Percentiles rank a stretch among this genome's conserved stretches.
Conservation (phyloP, 495 filamentous ascomycete species). For the Aspergillus steynii region DNA sequence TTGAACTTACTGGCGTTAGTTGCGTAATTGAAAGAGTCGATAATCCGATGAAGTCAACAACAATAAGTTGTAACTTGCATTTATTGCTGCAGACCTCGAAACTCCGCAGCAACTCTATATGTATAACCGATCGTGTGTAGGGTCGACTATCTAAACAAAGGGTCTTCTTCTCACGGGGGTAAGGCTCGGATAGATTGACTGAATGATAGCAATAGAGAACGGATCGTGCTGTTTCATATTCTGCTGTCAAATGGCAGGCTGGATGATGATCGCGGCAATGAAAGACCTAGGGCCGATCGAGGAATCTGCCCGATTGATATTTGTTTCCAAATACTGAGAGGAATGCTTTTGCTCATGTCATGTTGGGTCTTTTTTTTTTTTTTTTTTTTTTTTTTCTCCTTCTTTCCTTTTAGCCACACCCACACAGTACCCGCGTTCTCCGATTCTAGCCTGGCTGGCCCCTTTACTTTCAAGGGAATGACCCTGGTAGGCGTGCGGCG, state of each 20-base stretch:
- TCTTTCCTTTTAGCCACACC: slow-evolving; percentile 22
- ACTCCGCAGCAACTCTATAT: slow-evolving; percentile 19
- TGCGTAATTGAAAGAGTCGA: background rate
- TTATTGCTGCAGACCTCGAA: slow-evolving; percentile 20
- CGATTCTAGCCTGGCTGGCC: slow-evolving; percentile 23
- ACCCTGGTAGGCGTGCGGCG: slow-evolving; percentile 29
- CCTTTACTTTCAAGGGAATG: slow-evolving; percentile 22
- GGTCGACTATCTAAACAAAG: slow-evolving; percentile 14
- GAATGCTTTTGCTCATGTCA: slow-evolving; percentile 19
- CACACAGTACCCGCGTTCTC: slow-evolving; percentile 19
- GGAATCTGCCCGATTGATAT: slow-evolving; percentile 25
- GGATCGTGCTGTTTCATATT: background rate
- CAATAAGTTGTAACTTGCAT: slow-evolving; percentile 20
- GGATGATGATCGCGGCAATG: slow-evolving; percentile 2
- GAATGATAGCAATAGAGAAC: background rate
- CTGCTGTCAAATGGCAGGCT: slow-evolving; percentile 3
- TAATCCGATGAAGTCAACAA: slow-evolving; percentile 1
- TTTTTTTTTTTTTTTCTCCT: slow-evolving; percentile 12
- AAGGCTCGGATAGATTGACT: background rate
- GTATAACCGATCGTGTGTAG: slow-evolving; percentile 15
- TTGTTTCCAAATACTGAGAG: slow-evolving; percentile 20
- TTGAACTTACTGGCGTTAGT: background rate
- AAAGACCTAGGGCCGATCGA: slow-evolving; percentile 11
- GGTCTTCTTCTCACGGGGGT: background rate
- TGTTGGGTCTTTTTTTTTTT: slow-evolving; percentile 11